Evolutionary conservation across 163 green algal species (phyloP).

Genomic region (Chloromonas sp.): DNA sequence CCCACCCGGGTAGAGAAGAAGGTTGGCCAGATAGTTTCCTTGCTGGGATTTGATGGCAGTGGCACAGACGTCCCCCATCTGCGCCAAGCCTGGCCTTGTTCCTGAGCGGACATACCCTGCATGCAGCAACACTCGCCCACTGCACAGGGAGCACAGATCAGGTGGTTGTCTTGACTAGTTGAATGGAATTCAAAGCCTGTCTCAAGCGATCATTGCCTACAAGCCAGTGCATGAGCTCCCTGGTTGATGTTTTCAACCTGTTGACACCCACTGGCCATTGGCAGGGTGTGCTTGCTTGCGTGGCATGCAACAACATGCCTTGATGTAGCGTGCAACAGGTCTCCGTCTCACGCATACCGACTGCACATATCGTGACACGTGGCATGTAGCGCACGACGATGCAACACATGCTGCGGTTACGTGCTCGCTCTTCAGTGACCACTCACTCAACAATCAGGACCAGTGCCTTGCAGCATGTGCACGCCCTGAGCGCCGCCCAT

Average conservation of each 20-base stretch:
- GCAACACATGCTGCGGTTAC: no score
- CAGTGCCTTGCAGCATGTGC: conserved; percentile 46
- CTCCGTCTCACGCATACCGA: not conserved
- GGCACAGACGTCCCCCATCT: not conserved
- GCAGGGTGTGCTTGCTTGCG: not conserved
- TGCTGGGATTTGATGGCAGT: not conserved
- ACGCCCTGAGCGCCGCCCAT: conserved; percentile 46
- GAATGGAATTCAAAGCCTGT: not conserved
- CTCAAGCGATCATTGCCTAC: not conserved
- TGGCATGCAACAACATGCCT: not conserved
- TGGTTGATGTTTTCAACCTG: not conserved
- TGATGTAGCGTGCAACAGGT: no score
- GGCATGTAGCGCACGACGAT: no score
- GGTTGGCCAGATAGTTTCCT: not conserved
- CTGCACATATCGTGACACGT: not conserved
- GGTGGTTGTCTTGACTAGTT: no score
- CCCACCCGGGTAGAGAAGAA: not conserved
- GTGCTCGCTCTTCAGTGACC: no score
- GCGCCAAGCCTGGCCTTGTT: not conserved
- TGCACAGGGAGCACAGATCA: not conserved
- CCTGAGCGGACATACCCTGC: not conserved
- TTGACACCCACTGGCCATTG: not conserved
- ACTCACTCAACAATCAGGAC: conserved; percentile 63
- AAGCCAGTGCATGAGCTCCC: not conserved
- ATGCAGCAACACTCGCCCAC: not conserved